These are phyloP conservation scores for Nasturtium officinale DNA, from an alignment of 345 rosid species.

Conservation along the genomic window DNA sequence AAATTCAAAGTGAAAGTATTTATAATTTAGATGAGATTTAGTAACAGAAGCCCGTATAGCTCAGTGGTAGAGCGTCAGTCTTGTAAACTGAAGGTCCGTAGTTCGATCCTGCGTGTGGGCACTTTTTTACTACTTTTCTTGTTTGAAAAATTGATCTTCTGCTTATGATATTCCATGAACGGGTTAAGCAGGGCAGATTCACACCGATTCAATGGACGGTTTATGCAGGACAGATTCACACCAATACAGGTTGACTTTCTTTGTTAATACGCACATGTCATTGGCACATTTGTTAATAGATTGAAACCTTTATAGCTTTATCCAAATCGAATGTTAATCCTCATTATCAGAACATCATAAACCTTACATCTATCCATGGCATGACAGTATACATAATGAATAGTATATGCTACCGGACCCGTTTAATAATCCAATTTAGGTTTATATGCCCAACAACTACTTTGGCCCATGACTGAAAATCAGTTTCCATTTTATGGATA, in stretches of 20 bases:
- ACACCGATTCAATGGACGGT: not conserved
- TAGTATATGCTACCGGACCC: not conserved
- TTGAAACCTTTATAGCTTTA: not conserved
- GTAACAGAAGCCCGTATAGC: conserved; percentile 57
- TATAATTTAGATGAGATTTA: accelerated
- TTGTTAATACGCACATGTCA: not conserved
- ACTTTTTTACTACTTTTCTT: not conserved
- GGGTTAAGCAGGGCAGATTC: not conserved
- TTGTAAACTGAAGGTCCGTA: conserved; percentile 82
- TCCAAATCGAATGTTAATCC: not conserved
- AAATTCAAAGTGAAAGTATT: no score
- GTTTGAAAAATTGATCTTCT: not conserved
- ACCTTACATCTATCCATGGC: not conserved
- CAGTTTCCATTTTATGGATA: not conserved
- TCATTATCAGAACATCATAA: not conserved
- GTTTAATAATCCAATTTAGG: not conserved
- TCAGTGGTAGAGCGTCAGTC: conserved; percentile 95
- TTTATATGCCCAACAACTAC: not conserved
- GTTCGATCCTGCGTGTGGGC: conserved; percentile 76
- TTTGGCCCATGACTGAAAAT: not conserved
- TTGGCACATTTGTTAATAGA: not conserved
- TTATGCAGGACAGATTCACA: not conserved
- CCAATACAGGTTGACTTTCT: not conserved
- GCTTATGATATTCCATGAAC: not conserved
- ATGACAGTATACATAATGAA: not conserved